Base-by-base conservation (phyloP, 352 stramenopile genomes). In the Blastocystis sp. region DNA sequence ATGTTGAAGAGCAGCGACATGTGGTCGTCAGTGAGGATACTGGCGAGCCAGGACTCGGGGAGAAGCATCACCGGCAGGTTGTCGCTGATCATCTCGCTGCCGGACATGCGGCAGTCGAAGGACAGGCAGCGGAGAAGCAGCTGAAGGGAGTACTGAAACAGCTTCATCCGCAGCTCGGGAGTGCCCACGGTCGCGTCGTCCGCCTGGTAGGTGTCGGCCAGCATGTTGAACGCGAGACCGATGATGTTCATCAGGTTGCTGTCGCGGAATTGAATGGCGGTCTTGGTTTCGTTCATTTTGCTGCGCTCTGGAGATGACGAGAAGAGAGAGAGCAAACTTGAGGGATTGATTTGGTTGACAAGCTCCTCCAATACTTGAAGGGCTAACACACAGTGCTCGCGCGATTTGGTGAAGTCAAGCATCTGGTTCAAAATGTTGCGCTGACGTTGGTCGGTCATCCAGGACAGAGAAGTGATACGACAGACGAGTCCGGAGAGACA, bases 391-490 rank as follows among this genome's bases (percentile, higher is more conserved):
- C 69, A 81, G 46, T 81, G 27, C 32, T 81, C 69, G 36, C 44
- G 69, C 1, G 69, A 81, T 38, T 81, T 42, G 46, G 69, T 81
- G 46, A 44, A 81, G 11, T 81, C n/a, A 16, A 61, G 69, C 69
- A 85, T 85, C 57, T 49, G 3, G 21, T 85, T 56, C 16, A 85
- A 29, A 63, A 85, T 76, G 40, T 72, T 61, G 48, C 75, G 75
- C 51, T 85, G 53, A 56, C 63, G 57, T 27, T 44, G 34, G 29
- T 85, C 75, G 16, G 42, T 72, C 44, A 75, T 75, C 75, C 75
- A 85, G 36, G 75, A 85, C 1, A 85, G 63, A 56, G 34, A 59
- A 32, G 75, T 85, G 53, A 85, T 85, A 34, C 75, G 51, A 40
- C 75, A 85, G n/a, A 85, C 59, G 1, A 85, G 29, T 27, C 49